Percentiles rank a stretch among this genome's conserved stretches.
Evolutionary conservation across 2,329 filamentous ascomycete species (phyloP).

Genomic region (Coniochaeta sp.): DNA sequence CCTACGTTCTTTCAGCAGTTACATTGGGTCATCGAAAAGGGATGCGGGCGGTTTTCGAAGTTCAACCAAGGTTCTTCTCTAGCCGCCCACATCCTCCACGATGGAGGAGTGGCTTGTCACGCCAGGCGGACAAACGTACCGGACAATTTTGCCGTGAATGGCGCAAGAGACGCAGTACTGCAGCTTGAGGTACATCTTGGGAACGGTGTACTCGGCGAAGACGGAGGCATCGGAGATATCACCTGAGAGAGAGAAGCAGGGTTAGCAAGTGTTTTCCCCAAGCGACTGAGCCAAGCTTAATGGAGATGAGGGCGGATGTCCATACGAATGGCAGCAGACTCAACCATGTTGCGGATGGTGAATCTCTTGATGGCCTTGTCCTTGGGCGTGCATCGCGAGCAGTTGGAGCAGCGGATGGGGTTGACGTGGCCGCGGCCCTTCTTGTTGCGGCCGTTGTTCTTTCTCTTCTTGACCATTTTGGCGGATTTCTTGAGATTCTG

Average conservation of each 20-base stretch:
- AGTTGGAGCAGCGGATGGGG: constrained; percentile 79
- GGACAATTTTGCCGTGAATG: constrained; percentile 99
- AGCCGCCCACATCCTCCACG: constrained; percentile 30
- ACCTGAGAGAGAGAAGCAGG: constrained; percentile 48
- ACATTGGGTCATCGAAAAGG: constrained; percentile 6
- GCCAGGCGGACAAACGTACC: constrained; percentile 65
- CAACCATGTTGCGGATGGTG: constrained; percentile 99
- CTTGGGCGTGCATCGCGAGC: constrained; percentile 87
- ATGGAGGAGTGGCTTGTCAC: constrained; percentile 44
- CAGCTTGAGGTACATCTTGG: constrained; percentile 99
- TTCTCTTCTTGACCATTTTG: constrained; percentile 68
- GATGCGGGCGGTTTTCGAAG: constrained; percentile 12
- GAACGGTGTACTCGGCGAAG: constrained; percentile 98
- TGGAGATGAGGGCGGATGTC: constrained; percentile 22
- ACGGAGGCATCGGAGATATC: constrained; percentile 99
- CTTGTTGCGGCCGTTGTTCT: constrained; percentile 34
- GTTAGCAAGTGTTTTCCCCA: constrained; percentile 6
- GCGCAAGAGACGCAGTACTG: constrained; percentile 99
- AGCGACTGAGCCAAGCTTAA: neutral
- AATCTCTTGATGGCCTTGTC: constrained; percentile 99
- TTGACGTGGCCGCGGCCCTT: constrained; percentile 92
- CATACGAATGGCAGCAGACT: constrained; percentile 99
- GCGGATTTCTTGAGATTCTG: no score
- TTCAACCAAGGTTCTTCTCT: constrained; percentile 35
- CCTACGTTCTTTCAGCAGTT: constrained; percentile 8